Evolutionary conservation across 768 basidiomycete species (phyloP).

Genomic region (Pleurotus tuoliensis): DNA sequence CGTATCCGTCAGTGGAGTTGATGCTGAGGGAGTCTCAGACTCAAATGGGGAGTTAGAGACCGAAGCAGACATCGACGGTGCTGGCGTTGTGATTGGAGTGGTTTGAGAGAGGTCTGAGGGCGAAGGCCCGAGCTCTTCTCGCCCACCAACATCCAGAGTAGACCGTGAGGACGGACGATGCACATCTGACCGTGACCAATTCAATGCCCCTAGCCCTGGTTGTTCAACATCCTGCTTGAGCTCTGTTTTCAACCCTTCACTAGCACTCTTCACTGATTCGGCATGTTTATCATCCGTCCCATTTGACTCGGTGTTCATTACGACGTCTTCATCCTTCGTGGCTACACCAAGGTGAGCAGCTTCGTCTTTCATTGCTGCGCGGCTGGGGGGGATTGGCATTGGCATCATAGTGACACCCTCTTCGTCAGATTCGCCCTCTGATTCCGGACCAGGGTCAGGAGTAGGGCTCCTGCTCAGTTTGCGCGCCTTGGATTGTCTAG

Average conservation of each 20-base stretch:
- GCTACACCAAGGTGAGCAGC: background rate
- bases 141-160: background rate
- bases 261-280: background rate
- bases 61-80: constrained; percentile 30
- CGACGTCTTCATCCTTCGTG: background rate
- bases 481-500: background rate
- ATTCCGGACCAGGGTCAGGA: constrained; percentile 6
- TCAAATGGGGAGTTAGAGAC: constrained; percentile 26
- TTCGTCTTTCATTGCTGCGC: background rate
- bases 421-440: constrained; percentile 3
- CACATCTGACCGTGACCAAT: background rate
- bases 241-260: background rate
- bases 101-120: constrained; percentile 1
- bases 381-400: background rate
- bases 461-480: constrained; percentile 6
- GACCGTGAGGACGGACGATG: background rate
- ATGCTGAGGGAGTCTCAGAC: constrained; percentile 39
- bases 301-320: background rate
- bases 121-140: background rate
- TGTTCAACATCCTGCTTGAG: background rate
- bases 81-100: constrained; percentile 9
- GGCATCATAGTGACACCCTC: background rate
- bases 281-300: background rate
- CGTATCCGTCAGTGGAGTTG: constrained; percentile 29
- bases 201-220: background rate